These are phyloP conservation scores for Vaccinium vitisidaea DNA, from an alignment of 148 eudicot genomes.

Conservation along the genomic window DNA sequence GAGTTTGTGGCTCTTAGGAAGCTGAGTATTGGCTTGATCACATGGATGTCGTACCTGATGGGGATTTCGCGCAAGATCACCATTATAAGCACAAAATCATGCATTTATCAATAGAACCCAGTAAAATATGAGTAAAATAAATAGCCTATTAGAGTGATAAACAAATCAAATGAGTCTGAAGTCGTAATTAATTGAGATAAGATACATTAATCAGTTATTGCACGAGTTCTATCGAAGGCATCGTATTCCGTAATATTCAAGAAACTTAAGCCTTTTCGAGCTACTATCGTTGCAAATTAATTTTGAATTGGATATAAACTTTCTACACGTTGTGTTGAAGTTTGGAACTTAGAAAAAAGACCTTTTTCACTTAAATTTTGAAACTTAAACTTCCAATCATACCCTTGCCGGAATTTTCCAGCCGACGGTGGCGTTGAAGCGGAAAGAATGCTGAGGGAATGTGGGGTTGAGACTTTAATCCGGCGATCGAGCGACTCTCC, in stretches of 20 bases:
- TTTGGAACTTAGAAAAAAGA: no score
- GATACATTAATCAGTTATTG: no score
- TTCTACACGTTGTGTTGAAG: no score
- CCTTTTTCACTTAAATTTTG: background rate
- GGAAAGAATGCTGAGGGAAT: conserved; percentile 57
- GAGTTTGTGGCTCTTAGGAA: conserved; percentile 50
- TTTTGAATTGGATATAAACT: no score
- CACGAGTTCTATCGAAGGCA: no score
- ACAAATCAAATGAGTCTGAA: no score
- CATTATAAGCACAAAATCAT: background rate
- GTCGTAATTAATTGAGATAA: no score
- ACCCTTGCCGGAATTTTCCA: conserved; percentile 55
- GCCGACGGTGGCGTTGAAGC: conserved; percentile 56
- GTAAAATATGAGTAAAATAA: no score
- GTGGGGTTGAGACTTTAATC: conserved; percentile 60
- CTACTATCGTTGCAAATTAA: no score
- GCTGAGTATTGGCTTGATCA: conserved; percentile 48
- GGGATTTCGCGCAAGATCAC: background rate
- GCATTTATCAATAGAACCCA: background rate
- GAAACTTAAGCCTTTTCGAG: no score
- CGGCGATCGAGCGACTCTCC: conserved; percentile 31
- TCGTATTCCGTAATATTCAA: no score
- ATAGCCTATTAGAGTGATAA: no score
- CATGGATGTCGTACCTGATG: conserved; percentile 21
- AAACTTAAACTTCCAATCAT: conserved; percentile 18